A percentile compares a stretch with the other conserved stretches of the same genome.
Evolutionary conservation across 108 stramenopile genomes (phyloP).

Genomic region (Nitzschia palea): DNA sequence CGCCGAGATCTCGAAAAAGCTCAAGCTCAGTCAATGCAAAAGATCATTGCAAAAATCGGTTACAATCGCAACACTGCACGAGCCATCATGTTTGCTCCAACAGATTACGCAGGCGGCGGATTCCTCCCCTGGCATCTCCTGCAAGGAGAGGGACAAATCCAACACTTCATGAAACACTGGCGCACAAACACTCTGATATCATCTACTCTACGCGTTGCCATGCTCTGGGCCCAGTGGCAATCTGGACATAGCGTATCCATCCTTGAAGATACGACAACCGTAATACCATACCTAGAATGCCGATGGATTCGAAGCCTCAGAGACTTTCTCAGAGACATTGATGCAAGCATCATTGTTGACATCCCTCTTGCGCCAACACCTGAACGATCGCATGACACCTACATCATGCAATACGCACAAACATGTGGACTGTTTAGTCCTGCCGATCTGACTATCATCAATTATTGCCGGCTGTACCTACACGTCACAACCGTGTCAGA

Average conservation of each 20-base stretch:
- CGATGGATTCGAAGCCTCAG: conserved; percentile 1
- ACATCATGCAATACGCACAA: not conserved
- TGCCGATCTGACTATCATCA: not conserved
- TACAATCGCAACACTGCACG: not conserved
- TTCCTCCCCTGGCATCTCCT: not conserved
- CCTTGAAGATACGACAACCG: not conserved
- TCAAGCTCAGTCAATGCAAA: not conserved
- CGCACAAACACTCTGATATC: not conserved
- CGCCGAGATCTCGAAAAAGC: not conserved
- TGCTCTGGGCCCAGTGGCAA: not conserved
- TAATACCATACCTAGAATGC: not conserved
- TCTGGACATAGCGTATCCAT: not conserved
- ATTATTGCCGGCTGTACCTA: conserved; percentile 17
- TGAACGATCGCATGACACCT: not conserved
- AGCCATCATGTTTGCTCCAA: not conserved
- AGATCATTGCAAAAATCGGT: not conserved
- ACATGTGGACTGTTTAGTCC: not conserved
- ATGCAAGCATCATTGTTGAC: not conserved
- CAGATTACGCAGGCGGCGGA: not conserved
- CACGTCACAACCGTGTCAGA: conserved; percentile 9
- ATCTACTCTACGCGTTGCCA: not conserved
- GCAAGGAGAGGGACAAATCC: not conserved
- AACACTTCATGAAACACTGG: not conserved
- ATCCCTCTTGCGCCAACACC: not conserved
- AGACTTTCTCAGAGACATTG: not conserved